Conservation (phyloP, 108 stramenopile species). For the Nitzschia inconspicua region DNA sequence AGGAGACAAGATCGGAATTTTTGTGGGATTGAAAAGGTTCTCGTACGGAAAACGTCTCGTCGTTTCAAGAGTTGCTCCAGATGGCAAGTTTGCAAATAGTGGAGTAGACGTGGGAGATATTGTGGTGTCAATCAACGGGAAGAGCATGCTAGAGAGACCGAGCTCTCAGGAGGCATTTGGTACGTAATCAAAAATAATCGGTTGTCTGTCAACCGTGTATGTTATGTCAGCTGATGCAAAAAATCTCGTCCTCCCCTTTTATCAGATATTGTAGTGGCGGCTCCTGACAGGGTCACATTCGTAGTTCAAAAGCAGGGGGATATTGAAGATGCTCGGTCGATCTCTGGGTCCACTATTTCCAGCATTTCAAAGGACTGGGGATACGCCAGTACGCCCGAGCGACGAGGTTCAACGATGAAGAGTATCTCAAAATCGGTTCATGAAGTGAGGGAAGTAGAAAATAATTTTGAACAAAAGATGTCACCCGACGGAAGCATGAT, state of each 20-base stretch:
- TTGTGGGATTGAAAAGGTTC: conserved; percentile 6
- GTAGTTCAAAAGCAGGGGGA: conserved; percentile 11
- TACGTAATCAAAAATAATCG: conserved; percentile 2
- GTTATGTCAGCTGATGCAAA: neutral
- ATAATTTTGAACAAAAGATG: conserved; percentile 3
- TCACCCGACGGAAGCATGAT: conserved; percentile 2
- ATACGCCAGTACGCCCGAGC: neutral
- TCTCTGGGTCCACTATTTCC: neutral
- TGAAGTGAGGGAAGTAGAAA: neutral
- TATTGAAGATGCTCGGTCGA: neutral
- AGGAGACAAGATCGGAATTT: conserved; percentile 22
- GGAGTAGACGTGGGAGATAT: conserved; percentile 19
- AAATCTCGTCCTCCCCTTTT: neutral
- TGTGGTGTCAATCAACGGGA: conserved; percentile 18
- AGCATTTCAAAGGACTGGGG: conserved; percentile 12
- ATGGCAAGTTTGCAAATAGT: conserved; percentile 22
- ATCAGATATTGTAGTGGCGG: conserved; percentile 15
- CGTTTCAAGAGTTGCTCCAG: conserved; percentile 14
- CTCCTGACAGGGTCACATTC: conserved; percentile 17
- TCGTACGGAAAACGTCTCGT: conserved; percentile 12
- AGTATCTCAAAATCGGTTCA: neutral
- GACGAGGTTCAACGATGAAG: neutral
- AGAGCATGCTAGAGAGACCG: conserved; percentile 9
- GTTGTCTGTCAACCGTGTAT: neutral
- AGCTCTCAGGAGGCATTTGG: conserved; percentile 12